Evolutionary conservation across 768 basidiomycete species (phyloP).

Genomic region (Coprinopsis sp.): DNA sequence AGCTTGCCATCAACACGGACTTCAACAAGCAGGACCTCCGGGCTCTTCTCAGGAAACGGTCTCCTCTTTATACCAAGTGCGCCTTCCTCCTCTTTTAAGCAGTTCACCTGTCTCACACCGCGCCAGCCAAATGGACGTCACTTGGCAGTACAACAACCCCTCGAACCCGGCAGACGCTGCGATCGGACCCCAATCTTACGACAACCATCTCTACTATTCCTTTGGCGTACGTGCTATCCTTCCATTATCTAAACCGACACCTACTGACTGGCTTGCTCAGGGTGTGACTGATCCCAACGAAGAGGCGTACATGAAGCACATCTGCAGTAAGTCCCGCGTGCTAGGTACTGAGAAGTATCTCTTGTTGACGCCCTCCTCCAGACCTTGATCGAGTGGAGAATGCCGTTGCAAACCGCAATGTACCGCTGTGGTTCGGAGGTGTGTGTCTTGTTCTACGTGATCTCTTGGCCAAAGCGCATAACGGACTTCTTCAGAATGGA

Average conservation of each 20-base stretch:
- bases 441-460: slow-evolving; percentile 4
- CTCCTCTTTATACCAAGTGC: slow-evolving; percentile 34
- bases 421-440: slow-evolving; percentile 40
- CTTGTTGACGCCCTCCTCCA: slow-evolving; percentile 20
- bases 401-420: slow-evolving; percentile 32
- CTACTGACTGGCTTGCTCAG: slow-evolving; percentile 27
- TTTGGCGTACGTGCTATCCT: slow-evolving; percentile 26
- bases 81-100: slow-evolving; percentile 5
- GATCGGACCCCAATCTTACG: slow-evolving; percentile 68
- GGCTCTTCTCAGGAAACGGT: slow-evolving; percentile 9
- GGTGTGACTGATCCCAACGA: slow-evolving; percentile 66
- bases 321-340: slow-evolving; percentile 55
- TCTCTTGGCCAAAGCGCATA: not conserved
- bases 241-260: not conserved
- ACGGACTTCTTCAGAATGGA: slow-evolving; percentile 31
- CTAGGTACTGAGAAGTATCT: not conserved
- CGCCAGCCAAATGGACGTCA: slow-evolving; percentile 73
- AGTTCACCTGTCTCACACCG: slow-evolving; percentile 12
- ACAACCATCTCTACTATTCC: slow-evolving; percentile 78
- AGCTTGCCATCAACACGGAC: slow-evolving; percentile 20
- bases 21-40: slow-evolving; percentile 13
- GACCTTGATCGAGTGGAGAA: slow-evolving; percentile 54
- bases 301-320: slow-evolving; percentile 57
- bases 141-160: slow-evolving; percentile 69
- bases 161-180: slow-evolving; percentile 67